Conservation (phyloP, 1,284 basidiomycete genomes). For the Ustilago nuda region DNA sequence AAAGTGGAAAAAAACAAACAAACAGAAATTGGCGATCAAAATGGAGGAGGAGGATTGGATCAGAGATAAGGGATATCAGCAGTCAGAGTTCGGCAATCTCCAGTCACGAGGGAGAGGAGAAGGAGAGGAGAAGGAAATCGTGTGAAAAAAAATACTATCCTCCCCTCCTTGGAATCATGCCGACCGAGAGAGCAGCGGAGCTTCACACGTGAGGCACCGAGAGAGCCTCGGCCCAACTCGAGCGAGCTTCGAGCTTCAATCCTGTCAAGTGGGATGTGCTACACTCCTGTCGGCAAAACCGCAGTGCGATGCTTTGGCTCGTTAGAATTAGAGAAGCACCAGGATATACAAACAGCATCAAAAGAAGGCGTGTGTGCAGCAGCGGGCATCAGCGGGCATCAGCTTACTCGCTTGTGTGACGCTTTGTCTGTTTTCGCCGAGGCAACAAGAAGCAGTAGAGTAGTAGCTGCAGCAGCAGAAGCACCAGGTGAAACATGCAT, state of each 20-base stretch:
- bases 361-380: not conserved
- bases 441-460: not conserved
- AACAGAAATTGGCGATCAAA: not conserved
- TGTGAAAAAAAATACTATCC: slow-evolving; percentile 6
- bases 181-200: not conserved
- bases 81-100: slow-evolving; percentile 5
- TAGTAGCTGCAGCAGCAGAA: not conserved
- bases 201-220: not conserved
- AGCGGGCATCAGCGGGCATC: not conserved
- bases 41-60: slow-evolving; percentile 10
- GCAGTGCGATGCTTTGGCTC: too few species aligned
- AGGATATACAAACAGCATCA: not conserved
- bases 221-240: slow-evolving; percentile 6
- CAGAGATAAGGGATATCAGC: slow-evolving; percentile 25
- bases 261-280: not conserved
- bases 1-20: not conserved
- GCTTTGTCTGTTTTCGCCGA: not conserved
- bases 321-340: not conserved
- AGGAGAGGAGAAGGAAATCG: not conserved
- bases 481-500: slow-evolving; percentile 17
- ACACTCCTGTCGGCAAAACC: too few species aligned
- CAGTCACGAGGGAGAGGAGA: not conserved
- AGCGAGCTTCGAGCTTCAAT: not conserved
- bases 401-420: not conserved
- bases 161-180: not conserved